Evolutionary conservation across 345 rosid species (phyloP), one percentile per base, ranked within the genome.

Genomic region (Orychophragmus violaceus): DNA sequence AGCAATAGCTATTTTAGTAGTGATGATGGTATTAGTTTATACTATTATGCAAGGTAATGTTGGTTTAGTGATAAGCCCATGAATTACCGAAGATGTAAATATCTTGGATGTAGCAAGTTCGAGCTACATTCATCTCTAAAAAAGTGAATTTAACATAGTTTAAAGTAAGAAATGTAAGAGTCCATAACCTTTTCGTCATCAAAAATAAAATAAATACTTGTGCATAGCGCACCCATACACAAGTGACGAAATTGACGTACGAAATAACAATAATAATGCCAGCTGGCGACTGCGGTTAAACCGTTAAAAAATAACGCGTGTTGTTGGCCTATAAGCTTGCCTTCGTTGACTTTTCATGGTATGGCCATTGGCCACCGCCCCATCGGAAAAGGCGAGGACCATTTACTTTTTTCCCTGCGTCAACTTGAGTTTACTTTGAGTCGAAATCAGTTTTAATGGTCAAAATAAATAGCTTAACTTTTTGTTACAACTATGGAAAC

Each of bases 341-440:
- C 16, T 35, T 68, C 22, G 59, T 69, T 69, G 73, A 69, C 73
- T 69, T 41, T 24, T 56, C 9, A 0, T 30, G 0, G 1, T 4
- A 3, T 32, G 23, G 18, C 33, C 36, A 48, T 59, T 59, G 51
- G 74, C 68, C 74, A 70, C 46, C 74, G 55, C 14, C 62, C 6
- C 61, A 60, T 48, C 54, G 45, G 74, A 61, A 49, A 69, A 41
- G 64, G 23, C 64, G 12, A 2, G 24, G 22, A 59, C 66, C 42
- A 49, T 37, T 27, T 52, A n/a, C 3, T 7, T 22, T 16, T 56
- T 35, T 4, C 51, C 19, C 12, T 37, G 19, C 27, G 50, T 25
- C 54, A 36, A 51, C 18, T 6, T 64, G 0, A 22, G 53, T 14
- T 50, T 35, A 35, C 68, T 23, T 33, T 0, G 17, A 17, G 29